Conservation (phyloP, 1,284 basidiomycete genomes). For the Cryptococcus hybrid region DNA sequence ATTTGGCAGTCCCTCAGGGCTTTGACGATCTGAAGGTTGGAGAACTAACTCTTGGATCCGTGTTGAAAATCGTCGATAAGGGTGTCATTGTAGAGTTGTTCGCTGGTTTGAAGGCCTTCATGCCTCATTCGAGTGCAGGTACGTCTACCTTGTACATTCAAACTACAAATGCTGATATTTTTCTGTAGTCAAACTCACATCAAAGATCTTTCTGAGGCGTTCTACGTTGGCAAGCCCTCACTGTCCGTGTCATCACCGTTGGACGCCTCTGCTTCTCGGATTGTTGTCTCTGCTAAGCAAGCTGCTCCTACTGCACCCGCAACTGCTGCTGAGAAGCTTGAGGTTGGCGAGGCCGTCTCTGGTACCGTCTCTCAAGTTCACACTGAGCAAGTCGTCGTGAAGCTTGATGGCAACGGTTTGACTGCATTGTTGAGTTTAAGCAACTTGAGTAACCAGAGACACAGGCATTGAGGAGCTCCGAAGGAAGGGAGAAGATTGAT, state of each 20-base stretch:
- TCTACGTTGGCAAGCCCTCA: constrained; percentile 80
- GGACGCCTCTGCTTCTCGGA: constrained; percentile 63
- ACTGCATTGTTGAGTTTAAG: constrained; percentile 81
- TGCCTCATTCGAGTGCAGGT: constrained; percentile 84
- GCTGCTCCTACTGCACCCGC: constrained; percentile 56
- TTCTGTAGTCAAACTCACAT: constrained; percentile 60
- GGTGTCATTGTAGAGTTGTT: constrained; percentile 84
- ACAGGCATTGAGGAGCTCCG: constrained; percentile 70
- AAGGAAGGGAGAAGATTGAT: constrained; percentile 67
- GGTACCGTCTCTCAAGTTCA: constrained; percentile 75
- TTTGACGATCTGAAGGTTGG: constrained; percentile 69
- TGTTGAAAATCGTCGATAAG: constrained; percentile 77
- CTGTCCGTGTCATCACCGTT: constrained; percentile 78
- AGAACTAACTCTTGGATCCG: constrained; percentile 73
- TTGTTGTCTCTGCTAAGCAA: constrained; percentile 86
- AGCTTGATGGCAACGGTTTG: constrained; percentile 66
- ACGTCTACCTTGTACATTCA: constrained; percentile 20
- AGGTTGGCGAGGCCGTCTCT: constrained; percentile 70
- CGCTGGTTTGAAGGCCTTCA: constrained; percentile 79
- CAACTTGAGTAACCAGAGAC: constrained; percentile 80
- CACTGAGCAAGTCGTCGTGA: constrained; percentile 75
- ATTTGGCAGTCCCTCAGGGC: constrained; percentile 65
- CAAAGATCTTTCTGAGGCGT: constrained; percentile 66
- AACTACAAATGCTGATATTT: not conserved
- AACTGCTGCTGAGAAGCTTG: constrained; percentile 65